phyloP scores from a whole-genome alignment of 2,329 filamentous ascomycete species.

The Colletotrichum lindemuthianum region DNA sequence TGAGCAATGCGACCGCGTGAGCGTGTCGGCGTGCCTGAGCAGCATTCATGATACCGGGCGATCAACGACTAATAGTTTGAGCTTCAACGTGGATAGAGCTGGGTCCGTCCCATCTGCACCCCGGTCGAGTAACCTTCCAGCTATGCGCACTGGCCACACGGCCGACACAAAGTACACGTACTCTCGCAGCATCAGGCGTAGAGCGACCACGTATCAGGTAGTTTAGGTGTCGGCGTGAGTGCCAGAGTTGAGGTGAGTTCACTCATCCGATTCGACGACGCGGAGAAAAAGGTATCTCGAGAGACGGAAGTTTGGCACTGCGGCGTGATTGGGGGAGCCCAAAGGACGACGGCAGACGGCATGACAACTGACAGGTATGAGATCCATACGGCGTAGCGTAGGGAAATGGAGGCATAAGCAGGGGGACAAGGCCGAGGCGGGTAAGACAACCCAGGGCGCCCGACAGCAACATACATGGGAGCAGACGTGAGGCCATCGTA shows the following conservation, averaged over 20 bases:
- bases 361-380: slow-evolving; percentile 17
- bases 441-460: slow-evolving; percentile 28
- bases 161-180: slow-evolving; percentile 24
- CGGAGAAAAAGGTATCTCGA: not conserved
- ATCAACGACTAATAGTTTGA: slow-evolving; percentile 34
- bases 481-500: slow-evolving; percentile 31
- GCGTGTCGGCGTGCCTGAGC: slow-evolving; percentile 29
- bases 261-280: not conserved
- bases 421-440: slow-evolving; percentile 25
- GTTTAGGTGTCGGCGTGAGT: slow-evolving; percentile 16
- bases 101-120: slow-evolving; percentile 32
- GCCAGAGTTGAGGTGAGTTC: slow-evolving; percentile 9
- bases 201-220: slow-evolving; percentile 23
- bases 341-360: not conserved
- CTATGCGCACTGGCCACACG: slow-evolving; percentile 25
- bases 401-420: slow-evolving; percentile 2
- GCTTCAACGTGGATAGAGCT: slow-evolving; percentile 34
- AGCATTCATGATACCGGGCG: slow-evolving; percentile 32
- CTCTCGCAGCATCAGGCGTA: slow-evolving; percentile 3
- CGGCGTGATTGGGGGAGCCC: not conserved
- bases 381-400: too few relatives aligned
- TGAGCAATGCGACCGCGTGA: slow-evolving; percentile 20
- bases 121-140: slow-evolving; percentile 26
- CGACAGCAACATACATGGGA: slow-evolving; percentile 17
- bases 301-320: not conserved